A percentile compares a stretch with the other conserved stretches of the same genome.
Conservation (phyloP, 108 stramenopile genomes). For the Cyclostephanos invisitatus region DNA sequence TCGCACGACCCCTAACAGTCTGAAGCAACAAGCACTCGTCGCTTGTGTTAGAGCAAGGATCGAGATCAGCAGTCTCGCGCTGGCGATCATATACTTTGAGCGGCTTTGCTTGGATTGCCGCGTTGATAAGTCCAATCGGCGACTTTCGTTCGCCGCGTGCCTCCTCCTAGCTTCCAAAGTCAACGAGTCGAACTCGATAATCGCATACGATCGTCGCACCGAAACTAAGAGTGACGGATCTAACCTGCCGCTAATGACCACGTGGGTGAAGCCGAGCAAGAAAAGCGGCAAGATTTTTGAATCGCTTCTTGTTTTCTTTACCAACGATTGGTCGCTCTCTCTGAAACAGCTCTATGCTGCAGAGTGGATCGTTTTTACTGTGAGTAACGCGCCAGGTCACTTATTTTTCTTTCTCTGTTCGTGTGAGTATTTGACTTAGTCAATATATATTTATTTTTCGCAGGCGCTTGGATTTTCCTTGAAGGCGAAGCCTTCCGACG, state of each 20-base stretch:
- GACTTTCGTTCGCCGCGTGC: conserved; percentile 90
- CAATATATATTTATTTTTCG: not conserved
- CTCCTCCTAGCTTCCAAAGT: conserved; percentile 88
- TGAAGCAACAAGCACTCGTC: conserved; percentile 84
- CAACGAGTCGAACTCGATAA: conserved; percentile 74
- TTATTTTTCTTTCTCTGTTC: not conserved
- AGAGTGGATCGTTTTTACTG: conserved; percentile 86
- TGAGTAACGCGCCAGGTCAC: conserved; percentile 10
- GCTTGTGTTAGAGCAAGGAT: conserved; percentile 73
- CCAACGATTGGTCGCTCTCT: conserved; percentile 82
- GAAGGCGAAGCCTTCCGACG: conserved; percentile 75
- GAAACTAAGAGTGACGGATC: conserved; percentile 36
- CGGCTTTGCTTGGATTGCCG: conserved; percentile 88
- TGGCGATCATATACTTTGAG: conserved; percentile 93
- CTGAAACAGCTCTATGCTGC: conserved; percentile 79
- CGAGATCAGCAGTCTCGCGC: conserved; percentile 87
- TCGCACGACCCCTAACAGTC: not conserved
- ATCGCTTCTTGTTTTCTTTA: conserved; percentile 80
- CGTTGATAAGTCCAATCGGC: conserved; percentile 92
- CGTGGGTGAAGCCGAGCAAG: conserved; percentile 70
- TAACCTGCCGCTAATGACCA: conserved; percentile 47
- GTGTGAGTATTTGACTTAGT: not conserved
- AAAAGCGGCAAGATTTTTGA: conserved; percentile 74
- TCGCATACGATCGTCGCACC: conserved; percentile 47
- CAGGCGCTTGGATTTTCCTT: conserved; percentile 75